These are phyloP conservation scores for Artemisia annua DNA, from an alignment of 129 eudicot species.

Conservation along the genomic window DNA sequence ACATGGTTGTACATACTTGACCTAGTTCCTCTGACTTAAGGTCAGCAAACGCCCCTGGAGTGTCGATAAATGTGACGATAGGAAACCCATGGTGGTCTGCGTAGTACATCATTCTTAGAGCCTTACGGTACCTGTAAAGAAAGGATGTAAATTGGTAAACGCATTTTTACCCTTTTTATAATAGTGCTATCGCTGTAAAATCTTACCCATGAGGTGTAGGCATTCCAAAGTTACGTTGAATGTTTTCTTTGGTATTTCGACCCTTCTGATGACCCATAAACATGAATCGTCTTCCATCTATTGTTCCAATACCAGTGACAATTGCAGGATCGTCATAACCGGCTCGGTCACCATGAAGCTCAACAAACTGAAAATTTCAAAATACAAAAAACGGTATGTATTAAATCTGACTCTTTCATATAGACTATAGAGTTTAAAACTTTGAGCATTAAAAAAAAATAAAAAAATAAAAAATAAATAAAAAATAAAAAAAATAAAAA, in stretches of 20 bases:
- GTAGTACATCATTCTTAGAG: slow-evolving; percentile 82
- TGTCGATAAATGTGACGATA: slow-evolving; percentile 83
- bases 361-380: slow-evolving; percentile 62
- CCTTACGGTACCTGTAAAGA: slow-evolving; percentile 64
- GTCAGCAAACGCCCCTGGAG: slow-evolving; percentile 98
- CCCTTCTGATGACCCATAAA: slow-evolving; percentile 96
- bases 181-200: neutral
- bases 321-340: slow-evolving; percentile 91
- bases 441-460: neutral
- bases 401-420: slow-evolving; percentile 1
- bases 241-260: slow-evolving; percentile 88
- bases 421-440: neutral
- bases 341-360: slow-evolving; percentile 88
- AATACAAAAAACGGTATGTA: slow-evolving; percentile 10
- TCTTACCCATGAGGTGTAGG: slow-evolving; percentile 98
- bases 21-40: slow-evolving; percentile 79
- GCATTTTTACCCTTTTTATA: neutral
- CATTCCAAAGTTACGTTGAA: slow-evolving; percentile 92
- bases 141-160: neutral
- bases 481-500: neutral
- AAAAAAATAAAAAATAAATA: no score
- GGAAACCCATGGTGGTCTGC: slow-evolving; percentile 99
- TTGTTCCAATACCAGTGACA: slow-evolving; percentile 82
- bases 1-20: slow-evolving; percentile 54
- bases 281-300: slow-evolving; percentile 79